Base-by-base conservation (phyloP, 2,329 filamentous ascomycete genomes). In the Pseudocercospora musae region DNA sequence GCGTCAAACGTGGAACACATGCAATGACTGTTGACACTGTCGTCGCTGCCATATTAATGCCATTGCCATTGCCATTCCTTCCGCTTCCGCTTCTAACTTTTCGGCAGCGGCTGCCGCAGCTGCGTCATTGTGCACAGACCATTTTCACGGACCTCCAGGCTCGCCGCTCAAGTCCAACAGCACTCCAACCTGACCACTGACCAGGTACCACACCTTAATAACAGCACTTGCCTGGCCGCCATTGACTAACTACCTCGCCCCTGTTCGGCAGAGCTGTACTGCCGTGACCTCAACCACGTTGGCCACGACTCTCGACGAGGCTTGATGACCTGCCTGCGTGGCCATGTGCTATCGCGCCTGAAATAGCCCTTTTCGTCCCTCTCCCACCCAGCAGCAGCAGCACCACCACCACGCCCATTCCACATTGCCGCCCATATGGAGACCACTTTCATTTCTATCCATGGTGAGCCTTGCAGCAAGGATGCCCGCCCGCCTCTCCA, bases 401-500 rank as follows among this genome's bases (percentile, higher is more conserved):
- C n/a, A n/a, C n/a, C n/a, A n/a, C n/a, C n/a, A n/a, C n/a, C n/a
- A n/a, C n/a, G n/a, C n/a, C n/a, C n/a, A n/a, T n/a, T n/a, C n/a
- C n/a, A n/a, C n/a, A n/a, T 46, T 23, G 49, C 54, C 50, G 54
- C 42, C 68, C 68, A 21, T 29, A 74, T 74, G 72, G 73, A 74
- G 58, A 71, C 73, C 33, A 95, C 91, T 31, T 96, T 96, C 79
- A 95, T 96, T 79, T 92, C 91, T 69, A 95, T 96, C 74, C 91
- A 95, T 75, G 91, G 91, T 90, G 79, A 80, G 87, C 81, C 40
- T 31, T 31, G 42, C 21, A 20, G 23, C 18, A 18, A 20, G n/a
- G 27, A 8, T 33, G 53, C n/a, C n/a, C n/a, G n/a, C n/a, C n/a
- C n/a, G 20, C 18, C 21, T 27, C 20, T 11, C 48, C 31, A 23